Conservation (phyloP, 1,284 basidiomycete species). For the Peniophora sp. region DNA sequence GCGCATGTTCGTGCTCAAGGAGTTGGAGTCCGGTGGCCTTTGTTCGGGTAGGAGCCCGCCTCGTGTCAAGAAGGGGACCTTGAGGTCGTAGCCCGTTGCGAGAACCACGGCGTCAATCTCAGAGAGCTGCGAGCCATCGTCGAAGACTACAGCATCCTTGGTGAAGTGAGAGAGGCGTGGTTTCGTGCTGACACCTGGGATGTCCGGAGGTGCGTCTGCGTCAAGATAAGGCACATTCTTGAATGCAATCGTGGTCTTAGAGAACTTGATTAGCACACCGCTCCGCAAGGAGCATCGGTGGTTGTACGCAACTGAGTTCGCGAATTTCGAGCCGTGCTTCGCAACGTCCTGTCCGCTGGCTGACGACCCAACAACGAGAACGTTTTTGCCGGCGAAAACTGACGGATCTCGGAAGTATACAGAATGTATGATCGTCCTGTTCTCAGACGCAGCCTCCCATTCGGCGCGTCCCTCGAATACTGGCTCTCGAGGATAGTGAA, state of each 20-base stretch:
- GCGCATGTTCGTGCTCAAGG: constrained; percentile 37
- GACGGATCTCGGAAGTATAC: constrained; percentile 46
- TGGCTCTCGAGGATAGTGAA: constrained; percentile 42
- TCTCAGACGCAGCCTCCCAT: constrained; percentile 28
- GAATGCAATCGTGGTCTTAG: constrained; percentile 36
- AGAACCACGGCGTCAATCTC: constrained; percentile 42
- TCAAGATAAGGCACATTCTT: constrained; percentile 12
- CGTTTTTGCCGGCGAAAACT: constrained; percentile 30
- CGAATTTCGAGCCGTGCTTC: constrained; percentile 29
- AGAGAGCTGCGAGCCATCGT: constrained; percentile 29
- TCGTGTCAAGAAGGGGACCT: constrained; percentile 41
- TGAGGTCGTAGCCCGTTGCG: constrained; percentile 47
- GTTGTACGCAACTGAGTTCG: constrained; percentile 35
- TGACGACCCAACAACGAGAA: constrained; percentile 45
- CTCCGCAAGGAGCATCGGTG: no score
- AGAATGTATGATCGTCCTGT: constrained; percentile 39
- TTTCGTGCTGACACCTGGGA: constrained; percentile 25
- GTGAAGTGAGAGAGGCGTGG: constrained; percentile 44
- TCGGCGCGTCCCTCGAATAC: constrained; percentile 37
- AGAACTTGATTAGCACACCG: background rate
- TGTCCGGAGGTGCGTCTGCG: constrained; percentile 7
- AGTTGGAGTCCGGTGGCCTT: background rate
- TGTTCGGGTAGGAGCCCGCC: constrained; percentile 22
- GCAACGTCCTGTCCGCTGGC: constrained; percentile 46
- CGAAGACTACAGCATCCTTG: constrained; percentile 32